Base-by-base conservation (phyloP, 495 filamentous ascomycete genomes). In the Tetracladium marchalianum region DNA sequence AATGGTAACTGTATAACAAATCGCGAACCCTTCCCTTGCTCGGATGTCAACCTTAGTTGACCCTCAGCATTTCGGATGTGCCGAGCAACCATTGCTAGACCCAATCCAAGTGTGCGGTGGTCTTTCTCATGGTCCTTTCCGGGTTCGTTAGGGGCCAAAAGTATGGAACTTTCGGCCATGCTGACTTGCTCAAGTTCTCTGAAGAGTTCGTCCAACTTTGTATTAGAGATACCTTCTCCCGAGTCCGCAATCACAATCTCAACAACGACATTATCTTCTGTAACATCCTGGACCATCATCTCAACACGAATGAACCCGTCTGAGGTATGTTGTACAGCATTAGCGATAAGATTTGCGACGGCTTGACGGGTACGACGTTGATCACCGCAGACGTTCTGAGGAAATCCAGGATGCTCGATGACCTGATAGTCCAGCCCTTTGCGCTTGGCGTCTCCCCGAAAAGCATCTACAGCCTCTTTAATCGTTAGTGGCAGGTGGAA, bases 31-130 rank as follows among this genome's bases (percentile, higher is more conserved):
- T 84, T 85, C 0, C 86, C 85, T 60, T 83, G 76, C 59, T 94
- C 87, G 0, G 89, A 94, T 52, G 89, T 93, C 5, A 97, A 68
- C 17, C 85, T 77, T 15, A 97, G 62, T 49, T 95, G 90, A 0
- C 90, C 90, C 44, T 90, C 80, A 83, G 94, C 90, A 54, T 85
- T 95, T n/a, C 78, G 75, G 16, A 95, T 69, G 38, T 86, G 87
- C 17, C 89, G 72, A 35, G 90, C 84, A 2, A 95, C 89, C 11
- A 93, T 68, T 1, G 90, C 90, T 19, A 97, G 73, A 0, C 90
- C 90, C 4, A 97, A 70, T 0, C 90, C 90, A 2, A 97, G 61
- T 1, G 80, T 62, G 19, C 56, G 52, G 11, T 51, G 46, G 10
- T 54, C 47, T 18, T 43, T 32, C 11, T 16, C 37, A 8, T 44